phyloP scores from a whole-genome alignment of 2,329 filamentous ascomycete species.

The Chrysoporthe austroafricana region DNA sequence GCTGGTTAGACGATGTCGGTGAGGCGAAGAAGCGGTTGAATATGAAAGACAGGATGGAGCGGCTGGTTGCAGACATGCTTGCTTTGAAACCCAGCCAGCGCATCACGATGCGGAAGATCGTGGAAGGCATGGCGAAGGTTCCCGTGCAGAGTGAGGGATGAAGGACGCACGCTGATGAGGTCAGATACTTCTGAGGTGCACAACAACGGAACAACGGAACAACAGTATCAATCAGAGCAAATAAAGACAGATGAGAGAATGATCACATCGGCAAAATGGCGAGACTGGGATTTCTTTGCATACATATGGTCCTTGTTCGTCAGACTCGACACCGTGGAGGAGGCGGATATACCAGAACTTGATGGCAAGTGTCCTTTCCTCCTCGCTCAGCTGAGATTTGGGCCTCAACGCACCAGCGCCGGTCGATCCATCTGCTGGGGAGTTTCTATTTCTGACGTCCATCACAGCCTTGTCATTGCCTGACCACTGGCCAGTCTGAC shows the following conservation, averaged over 20 bases:
- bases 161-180: conserved; percentile 11
- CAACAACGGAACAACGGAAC: background rate
- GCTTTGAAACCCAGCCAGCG: conserved; percentile 54
- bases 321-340: background rate
- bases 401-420: background rate
- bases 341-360: background rate
- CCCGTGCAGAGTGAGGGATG: conserved; percentile 37
- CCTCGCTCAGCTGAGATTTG: background rate
- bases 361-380: background rate
- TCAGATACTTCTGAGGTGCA: background rate
- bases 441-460: background rate
- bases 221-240: background rate
- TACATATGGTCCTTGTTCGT: background rate
- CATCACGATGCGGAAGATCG: conserved; percentile 57
- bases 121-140: conserved; percentile 45
- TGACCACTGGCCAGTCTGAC: background rate
- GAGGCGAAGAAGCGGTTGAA: conserved; percentile 52
- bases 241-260: background rate
- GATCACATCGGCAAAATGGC: background rate
- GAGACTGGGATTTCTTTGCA: conserved; percentile 8
- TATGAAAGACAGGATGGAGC: conserved; percentile 52
- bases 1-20: conserved; percentile 59
- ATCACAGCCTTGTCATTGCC: background rate
- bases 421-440: background rate
- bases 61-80: conserved; percentile 58